These are phyloP conservation scores for Saprolegnia parasitica DNA, from an alignment of 352 stramenopile species.

Conservation along the genomic window DNA sequence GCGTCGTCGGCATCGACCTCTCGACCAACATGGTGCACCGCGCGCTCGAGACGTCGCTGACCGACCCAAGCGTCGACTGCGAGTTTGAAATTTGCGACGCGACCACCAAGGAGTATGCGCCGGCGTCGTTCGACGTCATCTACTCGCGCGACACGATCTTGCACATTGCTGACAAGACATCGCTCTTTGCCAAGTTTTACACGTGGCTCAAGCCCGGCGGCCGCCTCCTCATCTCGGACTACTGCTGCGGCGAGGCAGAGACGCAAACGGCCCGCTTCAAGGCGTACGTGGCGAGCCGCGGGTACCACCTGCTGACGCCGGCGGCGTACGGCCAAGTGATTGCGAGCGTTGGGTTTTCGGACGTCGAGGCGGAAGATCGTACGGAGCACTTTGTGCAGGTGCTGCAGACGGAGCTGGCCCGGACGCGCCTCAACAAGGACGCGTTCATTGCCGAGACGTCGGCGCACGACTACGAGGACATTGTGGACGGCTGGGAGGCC, in stretches of 20 bases:
- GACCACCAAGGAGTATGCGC: slow-evolving; percentile 45
- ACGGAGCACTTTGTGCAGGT: slow-evolving; percentile 62
- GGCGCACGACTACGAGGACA: slow-evolving; percentile 58
- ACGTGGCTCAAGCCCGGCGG: slow-evolving; percentile 61
- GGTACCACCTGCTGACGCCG: slow-evolving; percentile 59
- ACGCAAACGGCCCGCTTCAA: slow-evolving; percentile 45
- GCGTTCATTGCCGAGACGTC: slow-evolving; percentile 66
- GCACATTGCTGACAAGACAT: slow-evolving; percentile 58
- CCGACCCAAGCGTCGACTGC: slow-evolving; percentile 42
- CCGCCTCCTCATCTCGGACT: slow-evolving; percentile 62
- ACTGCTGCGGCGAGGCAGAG: slow-evolving; percentile 57
- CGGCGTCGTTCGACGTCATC: slow-evolving; percentile 64
- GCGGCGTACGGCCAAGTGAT: slow-evolving; percentile 54
- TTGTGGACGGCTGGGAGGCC: slow-evolving; percentile 60
- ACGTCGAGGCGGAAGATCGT: slow-evolving; percentile 55
- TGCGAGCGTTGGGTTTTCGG: slow-evolving; percentile 46
- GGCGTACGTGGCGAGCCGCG: slow-evolving; percentile 52
- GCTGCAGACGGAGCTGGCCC: slow-evolving; percentile 55
- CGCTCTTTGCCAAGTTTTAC: slow-evolving; percentile 61
- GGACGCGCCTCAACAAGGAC: slow-evolving; percentile 53
- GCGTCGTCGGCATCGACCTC: slow-evolving; percentile 66
- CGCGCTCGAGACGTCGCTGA: slow-evolving; percentile 58
- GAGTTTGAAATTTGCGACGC: slow-evolving; percentile 73
- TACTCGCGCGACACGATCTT: slow-evolving; percentile 77
- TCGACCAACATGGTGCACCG: slow-evolving; percentile 75